Base-by-base conservation (phyloP, 495 filamentous ascomycete species). In the Penicillium alfredii region DNA sequence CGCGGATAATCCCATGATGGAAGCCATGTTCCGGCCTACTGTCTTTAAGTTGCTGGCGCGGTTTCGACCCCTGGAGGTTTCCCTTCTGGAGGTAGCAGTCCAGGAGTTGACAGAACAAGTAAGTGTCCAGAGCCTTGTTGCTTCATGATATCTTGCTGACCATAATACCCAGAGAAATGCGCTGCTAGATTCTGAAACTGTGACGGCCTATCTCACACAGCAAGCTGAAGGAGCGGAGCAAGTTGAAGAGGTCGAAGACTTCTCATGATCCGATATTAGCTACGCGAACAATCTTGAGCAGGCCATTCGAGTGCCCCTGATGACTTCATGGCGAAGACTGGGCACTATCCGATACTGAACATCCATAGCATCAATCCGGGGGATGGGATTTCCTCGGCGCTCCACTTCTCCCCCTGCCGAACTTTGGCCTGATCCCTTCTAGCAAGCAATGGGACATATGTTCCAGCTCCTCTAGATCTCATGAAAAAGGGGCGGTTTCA, bases 51-150 rank as follows among this genome's bases (percentile, higher is more conserved):
- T 60, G 48, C 68, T 66, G 21, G 56, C 44, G 44, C 64, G 60
- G 27, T 61, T 89, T 19, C 67, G 79, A 34, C 60, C 59, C 4
- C 51, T 83, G 14, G 86, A 93, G 51, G 58, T 47, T 6, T 56
- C 50, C 3, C 48, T 88, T 27, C 51, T 93, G 33, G 61, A 78
- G 44, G 61, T 51, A 35, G 73, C 66, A 4, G 61, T 74, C 23
- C 49, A 68, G 22, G 53, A 66, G 20, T 62, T 90, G 18, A 73
- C 78, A 41, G 55, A 71, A 21, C 64, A 84, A 78, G 85, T 88
- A 67, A 65, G 59, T 47, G 4, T n/a, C 5, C 16, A 17, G 6
- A 17, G 0, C 8, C 13, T 20, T 13, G 6, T 11, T 13, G 10
- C 17, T 10, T 3, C 8, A 6, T 28, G 16, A 8, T n/a, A 10